These are phyloP conservation scores for Pseudocercospora fuligena DNA, from an alignment of 2,329 filamentous ascomycete genomes.

Conservation along the genomic window DNA sequence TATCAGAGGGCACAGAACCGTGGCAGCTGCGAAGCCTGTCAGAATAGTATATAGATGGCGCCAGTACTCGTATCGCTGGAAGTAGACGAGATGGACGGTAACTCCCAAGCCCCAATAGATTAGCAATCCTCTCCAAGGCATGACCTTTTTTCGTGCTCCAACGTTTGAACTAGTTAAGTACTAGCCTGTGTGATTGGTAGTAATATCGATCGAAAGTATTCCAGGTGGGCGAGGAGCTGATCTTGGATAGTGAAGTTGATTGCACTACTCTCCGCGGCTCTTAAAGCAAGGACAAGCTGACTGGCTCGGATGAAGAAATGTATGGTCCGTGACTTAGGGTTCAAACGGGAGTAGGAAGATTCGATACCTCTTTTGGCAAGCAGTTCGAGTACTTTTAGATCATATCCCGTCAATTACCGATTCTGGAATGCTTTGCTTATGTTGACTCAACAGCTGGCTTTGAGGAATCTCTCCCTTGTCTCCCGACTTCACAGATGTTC, in stretches of 20 bases:
- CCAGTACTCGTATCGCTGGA: not conserved
- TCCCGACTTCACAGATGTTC: not conserved
- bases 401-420: not conserved
- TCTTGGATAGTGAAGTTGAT: not conserved
- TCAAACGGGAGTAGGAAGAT: no score
- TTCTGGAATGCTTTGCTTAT: not conserved
- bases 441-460: not conserved
- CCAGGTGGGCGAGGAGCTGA: not conserved
- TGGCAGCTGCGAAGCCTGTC: not conserved
- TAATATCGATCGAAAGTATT: not conserved
- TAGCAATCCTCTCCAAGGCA: not conserved
- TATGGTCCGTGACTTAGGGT: no score
- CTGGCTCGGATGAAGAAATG: no score
- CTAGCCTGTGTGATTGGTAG: no score
- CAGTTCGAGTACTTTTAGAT: not conserved
- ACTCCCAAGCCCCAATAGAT: not conserved
- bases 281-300: not conserved
- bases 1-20: not conserved
- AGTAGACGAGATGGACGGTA: not conserved
- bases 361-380: not conserved
- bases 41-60: not conserved
- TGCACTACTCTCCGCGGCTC: not conserved
- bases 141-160: not conserved
- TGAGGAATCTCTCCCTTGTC: not conserved
- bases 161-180: not conserved